These are phyloP conservation scores for Rhodamnia argentea DNA, from an alignment of 345 rosid genomes.

Conservation along the genomic window DNA sequence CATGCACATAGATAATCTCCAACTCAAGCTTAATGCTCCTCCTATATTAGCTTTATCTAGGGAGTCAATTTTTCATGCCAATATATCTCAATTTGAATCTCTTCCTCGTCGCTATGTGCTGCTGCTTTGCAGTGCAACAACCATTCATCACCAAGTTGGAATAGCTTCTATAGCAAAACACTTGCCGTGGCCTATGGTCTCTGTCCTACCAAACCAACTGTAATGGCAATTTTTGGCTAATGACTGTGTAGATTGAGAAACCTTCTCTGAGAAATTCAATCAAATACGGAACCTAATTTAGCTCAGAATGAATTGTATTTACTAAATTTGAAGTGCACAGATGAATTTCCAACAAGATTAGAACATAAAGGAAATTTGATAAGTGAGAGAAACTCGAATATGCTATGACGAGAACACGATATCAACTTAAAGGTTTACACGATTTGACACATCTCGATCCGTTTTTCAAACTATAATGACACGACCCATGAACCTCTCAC, in stretches of 20 bases:
- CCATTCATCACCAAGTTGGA: neutral
- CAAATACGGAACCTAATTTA: neutral
- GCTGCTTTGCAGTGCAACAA: too few relatives aligned
- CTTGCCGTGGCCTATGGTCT: neutral
- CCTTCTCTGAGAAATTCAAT: neutral
- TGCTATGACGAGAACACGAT: neutral
- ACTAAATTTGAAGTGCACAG: neutral
- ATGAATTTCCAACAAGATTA: neutral
- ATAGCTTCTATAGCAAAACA: neutral
- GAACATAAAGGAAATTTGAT: neutral
- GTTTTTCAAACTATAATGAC: neutral
- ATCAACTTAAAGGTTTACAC: too few relatives aligned
- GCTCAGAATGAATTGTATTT: neutral
- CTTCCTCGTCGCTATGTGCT: too few relatives aligned
- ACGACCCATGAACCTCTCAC: neutral
- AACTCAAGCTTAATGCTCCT: too few relatives aligned
- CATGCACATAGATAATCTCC: too few relatives aligned
- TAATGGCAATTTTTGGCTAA: neutral
- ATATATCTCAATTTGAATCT: too few relatives aligned
- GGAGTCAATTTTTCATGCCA: too few relatives aligned
- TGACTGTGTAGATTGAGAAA: neutral
- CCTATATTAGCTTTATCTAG: too few relatives aligned
- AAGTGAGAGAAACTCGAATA: neutral
- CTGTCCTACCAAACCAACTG: neutral
- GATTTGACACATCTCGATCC: too few relatives aligned